Percentiles rank a stretch among this genome's conserved stretches.
These are phyloP conservation scores for Trifolium subterraneum DNA, from an alignment of 306 rosid genomes.

Conservation along the genomic window DNA sequence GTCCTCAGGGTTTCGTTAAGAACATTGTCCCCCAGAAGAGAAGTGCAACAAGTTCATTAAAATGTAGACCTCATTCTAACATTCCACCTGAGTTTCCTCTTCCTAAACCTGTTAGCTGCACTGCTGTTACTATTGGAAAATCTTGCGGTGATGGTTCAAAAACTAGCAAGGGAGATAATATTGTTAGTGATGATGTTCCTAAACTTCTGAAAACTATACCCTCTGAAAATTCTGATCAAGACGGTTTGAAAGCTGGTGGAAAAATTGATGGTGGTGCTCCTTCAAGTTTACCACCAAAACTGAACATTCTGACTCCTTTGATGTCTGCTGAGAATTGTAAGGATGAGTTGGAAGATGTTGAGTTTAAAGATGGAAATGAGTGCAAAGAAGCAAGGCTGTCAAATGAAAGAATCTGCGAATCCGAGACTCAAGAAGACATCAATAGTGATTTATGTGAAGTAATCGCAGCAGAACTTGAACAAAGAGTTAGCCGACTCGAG, in stretches of 20 bases:
- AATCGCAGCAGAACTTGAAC: no score
- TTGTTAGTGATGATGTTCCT: constrained; percentile 16
- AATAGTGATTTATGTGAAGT: no score
- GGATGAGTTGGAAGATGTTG: no score
- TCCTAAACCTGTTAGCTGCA: not conserved
- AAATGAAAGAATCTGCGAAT: constrained; percentile 19
- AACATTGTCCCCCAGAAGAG: not conserved
- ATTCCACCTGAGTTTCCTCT: not conserved
- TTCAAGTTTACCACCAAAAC: not conserved
- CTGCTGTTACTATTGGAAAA: constrained; percentile 1
- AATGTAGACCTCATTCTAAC: not conserved
- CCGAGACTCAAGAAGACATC: no score
- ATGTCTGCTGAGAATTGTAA: not conserved
- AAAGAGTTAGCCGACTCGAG: no score
- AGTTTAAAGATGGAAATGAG: not conserved
- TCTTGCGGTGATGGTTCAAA: constrained; percentile 12
- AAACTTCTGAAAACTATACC: not conserved
- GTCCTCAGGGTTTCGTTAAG: constrained; percentile 3
- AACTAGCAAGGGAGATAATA: not conserved
- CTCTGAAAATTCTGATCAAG: not conserved
- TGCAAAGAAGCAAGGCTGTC: not conserved
- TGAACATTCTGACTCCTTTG: not conserved
- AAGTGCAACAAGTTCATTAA: not conserved
- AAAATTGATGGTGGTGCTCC: constrained; percentile 8
- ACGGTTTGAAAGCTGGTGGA: not conserved